Conservation (phyloP, 805 yeast species). For the Vanderwaltozyma polyspora region DNA sequence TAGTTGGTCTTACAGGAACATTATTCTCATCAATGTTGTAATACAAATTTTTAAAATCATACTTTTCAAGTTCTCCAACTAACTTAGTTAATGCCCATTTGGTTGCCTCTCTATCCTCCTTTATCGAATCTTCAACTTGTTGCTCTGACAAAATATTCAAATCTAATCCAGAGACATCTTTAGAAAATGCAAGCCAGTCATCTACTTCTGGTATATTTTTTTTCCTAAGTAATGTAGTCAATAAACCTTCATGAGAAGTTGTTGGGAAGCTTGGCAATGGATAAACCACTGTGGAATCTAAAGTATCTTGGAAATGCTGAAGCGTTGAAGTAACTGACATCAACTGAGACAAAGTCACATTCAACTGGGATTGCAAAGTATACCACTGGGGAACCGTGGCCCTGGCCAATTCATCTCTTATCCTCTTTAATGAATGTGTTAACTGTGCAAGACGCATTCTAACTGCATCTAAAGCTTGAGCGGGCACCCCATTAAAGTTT, state of each 20-base stretch:
- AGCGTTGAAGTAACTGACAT: conserved; percentile 64
- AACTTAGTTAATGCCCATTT: conserved; percentile 53
- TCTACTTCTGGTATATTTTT: conserved; percentile 85
- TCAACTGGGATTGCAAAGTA: conserved; percentile 73
- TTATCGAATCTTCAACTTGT: conserved; percentile 15
- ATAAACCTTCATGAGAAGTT: conserved; percentile 66
- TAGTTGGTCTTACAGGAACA: conserved; percentile 50
- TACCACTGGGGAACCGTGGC: conserved; percentile 38
- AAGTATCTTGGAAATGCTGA: conserved; percentile 44
- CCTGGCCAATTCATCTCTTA: conserved; percentile 42
- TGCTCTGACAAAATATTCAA: conserved; percentile 16
- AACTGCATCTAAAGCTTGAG: conserved; percentile 50
- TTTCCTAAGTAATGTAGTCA: conserved; percentile 77
- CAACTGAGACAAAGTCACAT: conserved; percentile 72
- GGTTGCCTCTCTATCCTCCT: conserved; percentile 54
- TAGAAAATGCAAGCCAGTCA: conserved; percentile 59
- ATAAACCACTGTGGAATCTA: conserved; percentile 62
- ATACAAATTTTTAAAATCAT: conserved; percentile 45
- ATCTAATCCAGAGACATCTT: conserved; percentile 24
- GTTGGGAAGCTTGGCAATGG: conserved; percentile 83
- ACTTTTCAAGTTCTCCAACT: conserved; percentile 41
- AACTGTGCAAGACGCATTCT: conserved; percentile 50
- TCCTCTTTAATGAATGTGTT: conserved; percentile 47
- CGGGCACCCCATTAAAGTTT: conserved; percentile 41
- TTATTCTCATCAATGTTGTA: conserved; percentile 40